These are phyloP conservation scores for Plantago rigida DNA, from an alignment of 305 asterid genomes.

Conservation along the genomic window DNA sequence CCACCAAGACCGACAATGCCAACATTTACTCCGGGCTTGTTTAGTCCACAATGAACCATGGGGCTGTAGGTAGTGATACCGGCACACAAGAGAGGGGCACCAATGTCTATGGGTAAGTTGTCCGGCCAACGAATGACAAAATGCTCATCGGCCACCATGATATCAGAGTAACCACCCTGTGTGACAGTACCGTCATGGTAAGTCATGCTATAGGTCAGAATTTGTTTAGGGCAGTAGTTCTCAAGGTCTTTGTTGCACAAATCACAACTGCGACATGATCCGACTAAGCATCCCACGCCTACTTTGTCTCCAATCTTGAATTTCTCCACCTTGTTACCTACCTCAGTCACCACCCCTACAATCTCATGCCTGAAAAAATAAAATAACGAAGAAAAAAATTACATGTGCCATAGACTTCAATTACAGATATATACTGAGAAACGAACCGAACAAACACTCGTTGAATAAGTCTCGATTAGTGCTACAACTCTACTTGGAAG, in stretches of 20 bases:
- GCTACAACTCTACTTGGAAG: too few relatives aligned
- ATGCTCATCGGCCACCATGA: constrained; percentile 48
- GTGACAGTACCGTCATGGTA: constrained; percentile 42
- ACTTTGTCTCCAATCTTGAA: constrained; percentile 51
- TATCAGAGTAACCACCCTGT: constrained; percentile 47
- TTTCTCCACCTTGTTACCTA: constrained; percentile 48
- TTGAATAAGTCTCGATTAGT: too few relatives aligned
- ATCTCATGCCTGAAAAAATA: constrained; percentile 43
- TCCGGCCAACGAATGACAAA: constrained; percentile 48
- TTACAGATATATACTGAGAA: too few relatives aligned
- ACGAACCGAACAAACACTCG: too few relatives aligned
- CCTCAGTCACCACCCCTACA: constrained; percentile 52
- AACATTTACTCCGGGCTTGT: constrained; percentile 43
- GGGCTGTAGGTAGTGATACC: constrained; percentile 62
- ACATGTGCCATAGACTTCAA: too few relatives aligned
- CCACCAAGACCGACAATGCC: constrained; percentile 68
- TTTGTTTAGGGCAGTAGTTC: constrained; percentile 41
- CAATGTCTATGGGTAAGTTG: constrained; percentile 37
- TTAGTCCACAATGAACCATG: constrained; percentile 43
- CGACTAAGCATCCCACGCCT: constrained; percentile 57
- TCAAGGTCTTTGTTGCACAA: constrained; percentile 40
- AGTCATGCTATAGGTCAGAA: constrained; percentile 24
- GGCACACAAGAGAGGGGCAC: constrained; percentile 61
- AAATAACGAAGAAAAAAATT: background rate
- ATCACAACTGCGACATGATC: constrained; percentile 48